Percentiles rank a stretch among this genome's conserved stretches.
phyloP scores from a whole-genome alignment of 2,329 filamentous ascomycete species.

The Coniochaeta pulveracea region DNA sequence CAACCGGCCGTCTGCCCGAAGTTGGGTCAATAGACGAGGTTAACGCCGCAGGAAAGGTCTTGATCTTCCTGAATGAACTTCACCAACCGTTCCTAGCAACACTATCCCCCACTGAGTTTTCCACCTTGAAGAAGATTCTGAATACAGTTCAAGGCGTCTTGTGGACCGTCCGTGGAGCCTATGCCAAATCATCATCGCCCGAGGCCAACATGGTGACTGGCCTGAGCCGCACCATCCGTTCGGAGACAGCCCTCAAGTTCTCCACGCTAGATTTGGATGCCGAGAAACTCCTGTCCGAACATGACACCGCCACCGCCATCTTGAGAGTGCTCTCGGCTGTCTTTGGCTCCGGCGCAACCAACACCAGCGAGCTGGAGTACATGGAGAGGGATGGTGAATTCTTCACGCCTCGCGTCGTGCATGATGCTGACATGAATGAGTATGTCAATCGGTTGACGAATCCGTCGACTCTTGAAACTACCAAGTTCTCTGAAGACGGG shows the following conservation, averaged over 20 bases:
- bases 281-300: slow-evolving; percentile 10
- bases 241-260: slow-evolving; percentile 30
- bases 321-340: slow-evolving; percentile 22
- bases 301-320: slow-evolving; percentile 13
- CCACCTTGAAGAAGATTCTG: slow-evolving; percentile 22
- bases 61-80: slow-evolving; percentile 32
- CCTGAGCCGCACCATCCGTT: slow-evolving; percentile 31
- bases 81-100: slow-evolving; percentile 29
- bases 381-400: slow-evolving; percentile 25
- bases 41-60: slow-evolving; percentile 21
- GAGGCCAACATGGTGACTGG: slow-evolving; percentile 32
- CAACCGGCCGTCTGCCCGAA: slow-evolving; percentile 21
- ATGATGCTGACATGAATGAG: slow-evolving; percentile 28
- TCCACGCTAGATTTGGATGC: slow-evolving; percentile 34
- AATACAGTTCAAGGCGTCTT: slow-evolving; percentile 22
- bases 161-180: slow-evolving; percentile 29
- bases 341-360: slow-evolving; percentile 19
- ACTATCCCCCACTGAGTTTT: slow-evolving; percentile 25
- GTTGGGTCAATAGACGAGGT: slow-evolving; percentile 18
- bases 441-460: slow-evolving; percentile 30
- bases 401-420: slow-evolving; percentile 26
- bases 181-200: slow-evolving; percentile 21
- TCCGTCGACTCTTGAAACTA: slow-evolving; percentile 22
- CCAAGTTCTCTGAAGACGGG: slow-evolving; percentile 25
- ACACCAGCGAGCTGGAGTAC: slow-evolving; percentile 29